These are phyloP conservation scores for Ceratocystis papillata DNA, from an alignment of 2,329 filamentous ascomycete genomes.

Conservation along the genomic window DNA sequence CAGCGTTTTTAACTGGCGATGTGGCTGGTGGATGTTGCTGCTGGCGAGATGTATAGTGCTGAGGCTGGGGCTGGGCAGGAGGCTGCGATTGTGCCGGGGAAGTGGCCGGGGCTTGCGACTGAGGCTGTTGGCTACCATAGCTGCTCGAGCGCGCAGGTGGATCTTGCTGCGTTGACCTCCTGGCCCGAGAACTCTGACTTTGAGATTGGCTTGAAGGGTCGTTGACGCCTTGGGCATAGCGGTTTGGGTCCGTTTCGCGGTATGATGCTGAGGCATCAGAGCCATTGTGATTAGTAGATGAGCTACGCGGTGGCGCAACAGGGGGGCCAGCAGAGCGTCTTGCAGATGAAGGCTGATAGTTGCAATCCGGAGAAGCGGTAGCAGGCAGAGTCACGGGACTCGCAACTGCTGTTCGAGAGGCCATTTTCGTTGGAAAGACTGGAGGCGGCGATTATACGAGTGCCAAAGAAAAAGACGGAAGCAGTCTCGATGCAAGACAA, in stretches of 20 bases:
- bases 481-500: constrained; percentile 15
- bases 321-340: constrained; percentile 54
- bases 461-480: constrained; percentile 11
- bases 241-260: constrained; percentile 19
- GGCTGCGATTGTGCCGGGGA: background rate
- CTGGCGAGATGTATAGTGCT: constrained; percentile 12
- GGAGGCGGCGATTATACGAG: background rate
- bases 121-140: constrained; percentile 19
- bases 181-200: constrained; percentile 23
- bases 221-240: constrained; percentile 29
- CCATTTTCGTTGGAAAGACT: constrained; percentile 31
- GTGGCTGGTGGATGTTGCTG: constrained; percentile 10
- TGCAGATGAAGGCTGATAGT: constrained; percentile 38
- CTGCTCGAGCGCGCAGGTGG: constrained; percentile 33
- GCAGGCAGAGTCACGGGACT: constrained; percentile 36
- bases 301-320: constrained; percentile 68
- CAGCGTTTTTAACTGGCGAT: constrained; percentile 6
- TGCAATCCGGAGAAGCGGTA: constrained; percentile 28
- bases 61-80: background rate
- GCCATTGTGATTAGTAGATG: constrained; percentile 48
- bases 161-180: constrained; percentile 30
- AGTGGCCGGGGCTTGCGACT: background rate
- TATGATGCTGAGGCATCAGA: constrained; percentile 20
- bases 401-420: constrained; percentile 39
- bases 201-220: constrained; percentile 23